A percentile compares a stretch with the other conserved stretches of the same genome.
Conservation (phyloP, 495 filamentous ascomycete species). For the Mytilinidion resinicola region DNA sequence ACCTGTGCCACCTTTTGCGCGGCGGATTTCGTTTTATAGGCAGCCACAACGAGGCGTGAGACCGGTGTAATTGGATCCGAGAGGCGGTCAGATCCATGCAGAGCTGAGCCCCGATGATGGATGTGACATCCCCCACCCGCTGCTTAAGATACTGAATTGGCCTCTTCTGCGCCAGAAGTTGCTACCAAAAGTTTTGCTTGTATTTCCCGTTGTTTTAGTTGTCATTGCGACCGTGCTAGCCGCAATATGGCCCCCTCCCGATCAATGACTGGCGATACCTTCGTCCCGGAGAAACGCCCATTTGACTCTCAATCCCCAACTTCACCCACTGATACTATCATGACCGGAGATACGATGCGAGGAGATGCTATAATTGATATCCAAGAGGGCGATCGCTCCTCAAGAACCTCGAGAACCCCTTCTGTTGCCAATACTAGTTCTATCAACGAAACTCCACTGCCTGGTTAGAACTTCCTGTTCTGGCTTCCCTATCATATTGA, state of each 20-base stretch:
- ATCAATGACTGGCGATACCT: slow-evolving; percentile 25
- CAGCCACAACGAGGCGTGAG: not conserved
- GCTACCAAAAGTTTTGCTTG: not conserved
- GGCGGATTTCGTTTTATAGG: too few relatives aligned
- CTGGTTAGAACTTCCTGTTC: not conserved
- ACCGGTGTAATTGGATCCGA: not conserved
- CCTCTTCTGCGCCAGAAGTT: not conserved
- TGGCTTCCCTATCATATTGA: not conserved
- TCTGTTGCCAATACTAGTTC: slow-evolving; percentile 4
- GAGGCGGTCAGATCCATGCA: not conserved
- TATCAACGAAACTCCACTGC: not conserved
- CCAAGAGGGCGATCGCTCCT: slow-evolving; percentile 11
- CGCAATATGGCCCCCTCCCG: slow-evolving; percentile 23
- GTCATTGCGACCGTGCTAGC: not conserved
- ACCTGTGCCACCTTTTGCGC: not conserved
- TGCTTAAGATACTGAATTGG: not conserved
- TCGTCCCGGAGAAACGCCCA: slow-evolving; percentile 15
- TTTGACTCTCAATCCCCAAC: slow-evolving; percentile 3
- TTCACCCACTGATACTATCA: slow-evolving; percentile 16
- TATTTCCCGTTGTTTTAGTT: not conserved
- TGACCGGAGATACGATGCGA: slow-evolving; percentile 10
- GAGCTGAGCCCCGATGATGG: not conserved
- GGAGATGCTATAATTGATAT: slow-evolving; percentile 29
- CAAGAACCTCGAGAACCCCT: not conserved
- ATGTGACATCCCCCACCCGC: not conserved